These are phyloP conservation scores for Microbotryum violaceum DNA, from an alignment of 1,284 basidiomycete species.

Conservation along the genomic window DNA sequence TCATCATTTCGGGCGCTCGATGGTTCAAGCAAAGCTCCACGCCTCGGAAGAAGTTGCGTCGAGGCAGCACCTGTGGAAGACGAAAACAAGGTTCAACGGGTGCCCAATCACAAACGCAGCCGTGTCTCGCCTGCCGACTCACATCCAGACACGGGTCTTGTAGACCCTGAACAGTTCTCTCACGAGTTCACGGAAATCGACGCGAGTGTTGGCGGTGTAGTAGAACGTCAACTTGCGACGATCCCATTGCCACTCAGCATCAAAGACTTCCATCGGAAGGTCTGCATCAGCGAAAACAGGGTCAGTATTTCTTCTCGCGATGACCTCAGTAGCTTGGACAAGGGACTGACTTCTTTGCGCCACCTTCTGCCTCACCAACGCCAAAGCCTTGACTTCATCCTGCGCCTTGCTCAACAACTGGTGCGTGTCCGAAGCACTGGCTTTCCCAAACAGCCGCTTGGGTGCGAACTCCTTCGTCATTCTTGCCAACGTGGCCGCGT, in stretches of 20 bases:
- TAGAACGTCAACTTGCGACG: slow-evolving; percentile 96
- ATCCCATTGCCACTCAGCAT: slow-evolving; percentile 98
- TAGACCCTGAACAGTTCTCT: slow-evolving; percentile 78
- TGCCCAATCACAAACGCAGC: neutral
- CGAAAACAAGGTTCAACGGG: neutral
- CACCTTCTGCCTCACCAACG: slow-evolving; percentile 84
- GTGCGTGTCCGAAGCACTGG: slow-evolving; percentile 71
- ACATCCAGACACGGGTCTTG: slow-evolving; percentile 72
- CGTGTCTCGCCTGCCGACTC: neutral
- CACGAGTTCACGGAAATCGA: slow-evolving; percentile 94
- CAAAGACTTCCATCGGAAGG: slow-evolving; percentile 94
- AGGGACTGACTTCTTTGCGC: slow-evolving; percentile 56
- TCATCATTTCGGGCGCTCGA: too few species aligned
- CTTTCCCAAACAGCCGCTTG: slow-evolving; percentile 93
- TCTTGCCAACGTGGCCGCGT: slow-evolving; percentile 26
- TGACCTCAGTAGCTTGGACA: neutral
- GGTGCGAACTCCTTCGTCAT: slow-evolving; percentile 81
- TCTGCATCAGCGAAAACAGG: slow-evolving; percentile 38
- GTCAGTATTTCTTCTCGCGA: neutral
- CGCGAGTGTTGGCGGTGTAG: slow-evolving; percentile 88
- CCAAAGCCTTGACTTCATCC: slow-evolving; percentile 86
- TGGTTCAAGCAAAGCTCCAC: too few species aligned
- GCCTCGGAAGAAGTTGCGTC: slow-evolving; percentile 1
- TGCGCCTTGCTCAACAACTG: slow-evolving; percentile 68
- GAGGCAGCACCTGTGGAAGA: slow-evolving; percentile 17